Percentiles rank a stretch among this genome's conserved stretches.
These are phyloP conservation scores for Nakazawaea molendinolei DNA, from an alignment of 805 yeast genomes.

Conservation along the genomic window DNA sequence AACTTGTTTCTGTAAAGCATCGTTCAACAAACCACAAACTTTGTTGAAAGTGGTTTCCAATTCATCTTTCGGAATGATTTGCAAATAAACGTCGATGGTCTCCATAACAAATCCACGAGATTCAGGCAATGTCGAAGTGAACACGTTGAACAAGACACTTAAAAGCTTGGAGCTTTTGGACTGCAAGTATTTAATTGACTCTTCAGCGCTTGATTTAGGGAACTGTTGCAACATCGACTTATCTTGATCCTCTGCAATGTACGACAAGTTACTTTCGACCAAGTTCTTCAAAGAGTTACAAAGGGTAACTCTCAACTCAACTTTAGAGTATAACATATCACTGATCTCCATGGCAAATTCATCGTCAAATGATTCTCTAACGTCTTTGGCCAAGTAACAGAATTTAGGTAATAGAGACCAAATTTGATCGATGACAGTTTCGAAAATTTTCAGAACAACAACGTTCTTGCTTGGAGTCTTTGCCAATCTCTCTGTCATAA, in stretches of 20 bases:
- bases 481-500: slow-evolving; percentile 43
- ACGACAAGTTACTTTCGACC: slow-evolving; percentile 69
- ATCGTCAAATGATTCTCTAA: slow-evolving; percentile 56
- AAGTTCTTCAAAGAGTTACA: slow-evolving; percentile 76
- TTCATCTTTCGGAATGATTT: slow-evolving; percentile 61
- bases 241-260: slow-evolving; percentile 55
- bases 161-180: slow-evolving; percentile 66
- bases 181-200: slow-evolving; percentile 57
- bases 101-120: slow-evolving; percentile 81
- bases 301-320: slow-evolving; percentile 69
- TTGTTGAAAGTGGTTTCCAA: slow-evolving; percentile 74
- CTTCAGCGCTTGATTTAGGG: slow-evolving; percentile 46
- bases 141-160: slow-evolving; percentile 87
- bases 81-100: slow-evolving; percentile 74
- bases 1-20: slow-evolving; percentile 40
- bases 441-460: slow-evolving; percentile 68
- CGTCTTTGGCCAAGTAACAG: slow-evolving; percentile 79
- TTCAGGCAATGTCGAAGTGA: slow-evolving; percentile 81
- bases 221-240: slow-evolving; percentile 54
- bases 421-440: slow-evolving; percentile 83
- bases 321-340: slow-evolving; percentile 66
- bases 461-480: slow-evolving; percentile 44
- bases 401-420: slow-evolving; percentile 90
- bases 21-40: slow-evolving; percentile 72
- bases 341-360: slow-evolving; percentile 73